Evolutionary conservation across 441 rosid genomes (phyloP).

Genomic region (Croton setiger): DNA sequence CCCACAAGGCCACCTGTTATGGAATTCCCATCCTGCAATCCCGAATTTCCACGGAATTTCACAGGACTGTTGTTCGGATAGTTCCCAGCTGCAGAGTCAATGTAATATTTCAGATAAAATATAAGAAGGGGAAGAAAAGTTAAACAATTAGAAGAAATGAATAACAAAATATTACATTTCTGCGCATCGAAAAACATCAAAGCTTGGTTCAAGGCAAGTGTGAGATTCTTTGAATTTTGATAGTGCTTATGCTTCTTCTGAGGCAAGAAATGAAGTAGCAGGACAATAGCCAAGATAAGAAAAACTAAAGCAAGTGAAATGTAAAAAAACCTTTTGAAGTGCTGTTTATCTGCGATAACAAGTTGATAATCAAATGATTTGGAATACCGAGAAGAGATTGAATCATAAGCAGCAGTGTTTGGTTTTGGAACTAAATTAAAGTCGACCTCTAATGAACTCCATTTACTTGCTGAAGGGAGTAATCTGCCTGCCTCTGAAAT

Average conservation of each 20-base stretch:
- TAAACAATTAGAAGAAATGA: background rate
- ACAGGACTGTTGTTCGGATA: constrained; percentile 45
- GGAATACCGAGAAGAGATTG: constrained; percentile 45
- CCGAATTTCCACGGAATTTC: constrained; percentile 51
- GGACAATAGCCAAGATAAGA: constrained; percentile 24
- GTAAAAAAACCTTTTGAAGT: constrained; percentile 43
- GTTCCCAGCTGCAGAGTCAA: constrained; percentile 40
- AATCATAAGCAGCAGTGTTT: constrained; percentile 26
- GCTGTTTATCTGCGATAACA: constrained; percentile 36
- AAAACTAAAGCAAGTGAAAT: constrained; percentile 24
- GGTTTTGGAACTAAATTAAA: constrained; percentile 28
- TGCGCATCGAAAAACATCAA: constrained; percentile 62
- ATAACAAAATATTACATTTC: constrained; percentile 35
- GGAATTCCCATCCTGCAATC: constrained; percentile 45
- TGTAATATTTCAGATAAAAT: background rate
- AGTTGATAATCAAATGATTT: constrained; percentile 48
- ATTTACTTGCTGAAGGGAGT: constrained; percentile 43
- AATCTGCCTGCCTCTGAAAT: constrained; percentile 39
- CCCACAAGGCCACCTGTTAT: constrained; percentile 36
- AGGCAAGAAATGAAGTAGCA: constrained; percentile 37
- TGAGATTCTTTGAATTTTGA: constrained; percentile 42
- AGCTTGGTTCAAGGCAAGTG: constrained; percentile 49
- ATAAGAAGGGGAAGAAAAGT: too few species aligned
- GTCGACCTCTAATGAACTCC: constrained; percentile 46
- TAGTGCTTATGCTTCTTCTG: constrained; percentile 31